Evolutionary conservation across 1,284 basidiomycete genomes (phyloP), one percentile per base, ranked within the genome.

Genomic region (Coniferiporia weirii): DNA sequence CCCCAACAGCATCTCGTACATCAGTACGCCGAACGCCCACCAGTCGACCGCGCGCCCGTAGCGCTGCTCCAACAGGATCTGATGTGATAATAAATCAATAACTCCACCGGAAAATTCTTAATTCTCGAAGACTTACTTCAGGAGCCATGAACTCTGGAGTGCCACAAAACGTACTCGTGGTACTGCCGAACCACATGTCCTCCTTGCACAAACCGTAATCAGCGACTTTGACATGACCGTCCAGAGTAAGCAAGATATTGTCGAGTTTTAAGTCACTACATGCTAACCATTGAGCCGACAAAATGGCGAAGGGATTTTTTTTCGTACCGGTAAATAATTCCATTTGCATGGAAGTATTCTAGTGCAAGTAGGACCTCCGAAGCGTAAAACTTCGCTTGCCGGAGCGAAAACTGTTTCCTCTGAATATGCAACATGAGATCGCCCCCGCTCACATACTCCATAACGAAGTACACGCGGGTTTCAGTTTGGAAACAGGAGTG

Each of bases 401-500:
- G 79, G 9, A 89, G 79, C 32, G 87, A 89, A 72, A 91, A 91
- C 68, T 90, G 88, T 73, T 88, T 85, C 65, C 87, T 81, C 69
- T 91, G 88, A 66, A 91, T 91, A 71, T 91, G 88, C 58, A 90
- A 72, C 88, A 91, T 91, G 61, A 91, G 75, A 74, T 91, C 88
- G 61, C 88, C 88, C 54, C 88, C 88, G 60, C 83, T 85, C 63
- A 91, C 81, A 71, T 85, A 87, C 73, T 89, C 86, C 86, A 89
- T 89, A 63, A 89, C 88, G 68, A 91, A 90, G 75, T 91, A 91
- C 34, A 91, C 91, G 32, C 97, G 90, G 12, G 97, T 99, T 75
- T 99, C 96, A 5, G 97, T 99, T 76, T 99, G 97, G 87, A 99
- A 99, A 79, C 97, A 99, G 15, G 96, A 99, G 72, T 99, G 97